These are phyloP conservation scores for Areca catechu DNA, from an alignment of 176 grass and related monocot species.

Conservation along the genomic window DNA sequence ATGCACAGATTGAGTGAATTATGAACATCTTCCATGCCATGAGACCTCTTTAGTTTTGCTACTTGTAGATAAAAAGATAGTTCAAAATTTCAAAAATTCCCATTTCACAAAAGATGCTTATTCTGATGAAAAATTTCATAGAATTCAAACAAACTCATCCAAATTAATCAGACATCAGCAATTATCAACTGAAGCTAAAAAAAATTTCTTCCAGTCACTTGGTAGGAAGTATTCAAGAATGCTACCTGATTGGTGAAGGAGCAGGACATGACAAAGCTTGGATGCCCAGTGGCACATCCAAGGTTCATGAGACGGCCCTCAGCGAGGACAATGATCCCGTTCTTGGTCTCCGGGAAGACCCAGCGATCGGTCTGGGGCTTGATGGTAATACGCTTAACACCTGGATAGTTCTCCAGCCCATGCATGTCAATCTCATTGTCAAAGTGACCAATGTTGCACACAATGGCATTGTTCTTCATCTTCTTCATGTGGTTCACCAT, in stretches of 20 bases:
- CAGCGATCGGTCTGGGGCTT: constrained; percentile 98
- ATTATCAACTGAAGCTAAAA: too few species aligned
- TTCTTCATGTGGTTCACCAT: constrained; percentile 98
- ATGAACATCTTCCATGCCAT: too few species aligned
- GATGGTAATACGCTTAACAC: constrained; percentile 93
- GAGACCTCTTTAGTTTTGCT: too few species aligned
- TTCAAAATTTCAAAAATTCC: too few species aligned
- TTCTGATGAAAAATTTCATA: too few species aligned
- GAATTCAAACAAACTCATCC: too few species aligned
- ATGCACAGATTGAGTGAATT: too few species aligned
- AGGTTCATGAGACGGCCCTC: constrained; percentile 99
- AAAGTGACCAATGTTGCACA: constrained; percentile 98
- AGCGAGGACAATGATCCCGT: constrained; percentile 83
- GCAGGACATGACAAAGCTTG: constrained; percentile 99
- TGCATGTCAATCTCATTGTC: constrained; percentile 98
- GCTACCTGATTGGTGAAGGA: constrained; percentile 96
- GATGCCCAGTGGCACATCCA: constrained; percentile 87
- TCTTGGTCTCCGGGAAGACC: constrained; percentile 88
- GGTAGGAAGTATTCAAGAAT: too few species aligned
- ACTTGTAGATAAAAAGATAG: too few species aligned
- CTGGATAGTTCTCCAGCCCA: constrained; percentile 79
- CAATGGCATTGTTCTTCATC: constrained; percentile 99
- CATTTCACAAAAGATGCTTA: too few species aligned
- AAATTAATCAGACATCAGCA: too few species aligned
- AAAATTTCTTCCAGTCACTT: too few species aligned